These are phyloP conservation scores for Ustilago trichophora DNA, from an alignment of 1,284 basidiomycete species.

Conservation along the genomic window DNA sequence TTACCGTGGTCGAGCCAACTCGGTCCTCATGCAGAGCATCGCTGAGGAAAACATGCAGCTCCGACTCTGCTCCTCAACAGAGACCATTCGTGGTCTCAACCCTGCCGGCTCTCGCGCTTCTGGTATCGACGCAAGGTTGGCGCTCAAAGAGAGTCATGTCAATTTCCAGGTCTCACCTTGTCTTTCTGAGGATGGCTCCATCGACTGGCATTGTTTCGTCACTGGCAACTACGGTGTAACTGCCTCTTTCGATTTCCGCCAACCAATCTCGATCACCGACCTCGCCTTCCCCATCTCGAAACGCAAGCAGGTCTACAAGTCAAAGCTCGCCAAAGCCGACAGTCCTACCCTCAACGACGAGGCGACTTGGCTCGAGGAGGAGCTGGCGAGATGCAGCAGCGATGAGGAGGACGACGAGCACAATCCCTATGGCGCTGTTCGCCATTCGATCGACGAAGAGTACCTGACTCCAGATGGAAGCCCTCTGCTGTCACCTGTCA, in stretches of 20 bases:
- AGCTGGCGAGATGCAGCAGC: conserved; percentile 33
- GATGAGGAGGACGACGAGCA: conserved; percentile 22
- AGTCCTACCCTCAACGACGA: conserved; percentile 41
- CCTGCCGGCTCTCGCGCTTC: neutral
- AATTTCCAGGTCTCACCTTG: conserved; percentile 25
- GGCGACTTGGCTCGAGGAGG: conserved; percentile 42
- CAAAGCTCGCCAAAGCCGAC: conserved; percentile 32
- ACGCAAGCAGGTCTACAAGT: conserved; percentile 8
- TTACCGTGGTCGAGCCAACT: conserved; percentile 1
- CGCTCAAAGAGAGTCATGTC: conserved; percentile 7
- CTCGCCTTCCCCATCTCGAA: conserved; percentile 11
- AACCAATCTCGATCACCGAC: conserved; percentile 18
- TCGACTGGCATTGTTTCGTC: conserved; percentile 37
- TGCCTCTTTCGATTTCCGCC: neutral
- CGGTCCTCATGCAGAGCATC: conserved; percentile 28
- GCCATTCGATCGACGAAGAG: conserved; percentile 16
- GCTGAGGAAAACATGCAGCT: conserved; percentile 22
- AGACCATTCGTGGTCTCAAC: conserved; percentile 20
- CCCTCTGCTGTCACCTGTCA: conserved; percentile 15
- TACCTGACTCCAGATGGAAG: conserved; percentile 34
- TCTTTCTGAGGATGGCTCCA: conserved; percentile 9
- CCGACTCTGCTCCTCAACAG: conserved; percentile 13
- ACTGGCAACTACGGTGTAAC: conserved; percentile 20
- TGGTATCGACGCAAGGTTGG: neutral
- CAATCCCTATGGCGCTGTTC: conserved; percentile 2